Conservation (phyloP, 2,329 filamentous ascomycete species). For the Aspergillus sp. region DNA sequence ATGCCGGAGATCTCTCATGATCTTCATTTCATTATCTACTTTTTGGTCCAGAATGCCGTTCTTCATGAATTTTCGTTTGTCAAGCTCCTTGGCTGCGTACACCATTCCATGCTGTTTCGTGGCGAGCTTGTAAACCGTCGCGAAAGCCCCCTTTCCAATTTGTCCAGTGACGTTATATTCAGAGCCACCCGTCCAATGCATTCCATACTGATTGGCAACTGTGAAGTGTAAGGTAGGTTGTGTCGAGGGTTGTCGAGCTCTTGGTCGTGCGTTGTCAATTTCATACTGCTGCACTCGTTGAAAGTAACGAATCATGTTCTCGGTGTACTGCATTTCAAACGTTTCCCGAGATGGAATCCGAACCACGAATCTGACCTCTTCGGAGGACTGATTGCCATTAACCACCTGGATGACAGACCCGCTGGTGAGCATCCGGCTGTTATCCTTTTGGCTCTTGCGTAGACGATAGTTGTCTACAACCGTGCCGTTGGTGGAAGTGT, state of each 20-base stretch:
- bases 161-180: constrained; percentile 78
- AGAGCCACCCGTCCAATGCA: constrained; percentile 76
- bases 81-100: constrained; percentile 89
- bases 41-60: constrained; percentile 86
- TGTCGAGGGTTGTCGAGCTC: constrained; percentile 16
- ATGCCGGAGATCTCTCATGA: constrained; percentile 83
- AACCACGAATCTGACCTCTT: constrained; percentile 77
- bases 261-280: constrained; percentile 16
- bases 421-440: constrained; percentile 63
- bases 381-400: constrained; percentile 41
- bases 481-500: constrained; percentile 94
- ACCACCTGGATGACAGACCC: constrained; percentile 70
- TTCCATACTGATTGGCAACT: constrained; percentile 48
- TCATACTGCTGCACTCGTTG: constrained; percentile 24
- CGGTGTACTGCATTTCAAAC: constrained; percentile 60
- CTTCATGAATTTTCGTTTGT: constrained; percentile 90
- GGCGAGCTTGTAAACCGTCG: constrained; percentile 85
- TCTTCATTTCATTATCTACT: constrained; percentile 94
- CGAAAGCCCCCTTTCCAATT: constrained; percentile 92
- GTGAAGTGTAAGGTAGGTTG: constrained; percentile 29
- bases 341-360: constrained; percentile 75
- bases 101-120: constrained; percentile 77
- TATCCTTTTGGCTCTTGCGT: constrained; percentile 44
- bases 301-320: constrained; percentile 68
- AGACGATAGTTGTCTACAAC: constrained; percentile 72